Evolutionary conservation across 2,329 filamentous ascomycete genomes (phyloP), one percentile per base, ranked within the genome.

Genomic region (Trichoderma endophyticum): DNA sequence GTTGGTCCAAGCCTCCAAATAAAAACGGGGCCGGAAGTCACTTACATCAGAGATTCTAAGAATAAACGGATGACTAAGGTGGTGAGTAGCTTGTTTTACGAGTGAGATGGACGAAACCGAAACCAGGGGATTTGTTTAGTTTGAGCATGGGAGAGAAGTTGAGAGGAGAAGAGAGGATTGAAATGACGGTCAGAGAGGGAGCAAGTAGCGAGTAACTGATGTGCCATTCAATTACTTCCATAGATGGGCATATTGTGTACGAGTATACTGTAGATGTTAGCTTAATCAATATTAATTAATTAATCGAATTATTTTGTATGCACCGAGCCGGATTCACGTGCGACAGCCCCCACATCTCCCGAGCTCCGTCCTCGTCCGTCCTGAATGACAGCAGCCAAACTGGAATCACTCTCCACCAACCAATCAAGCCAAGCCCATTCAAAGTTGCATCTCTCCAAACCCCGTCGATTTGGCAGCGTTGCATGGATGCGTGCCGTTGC

Each of bases 41-140:
- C n/a, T 54, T 54, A 12, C 5, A 21, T 24, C 15, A 30, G 18
- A 51, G 28, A 59, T 34, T 66, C 66, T 69, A 69, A 69, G 66
- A 69, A 69, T 69, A 69, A 60, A 24, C 56, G 39, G 56, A 36
- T 69, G 66, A 69, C 66, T 69, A 69, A 69, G 56, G 34, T 26
- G n/a, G 21, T 36, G 11, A 21, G 57, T 67, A 59, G 64, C 24
- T 36, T 59, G 64, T 43, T 67, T 59, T n/a, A 11, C 14, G 26
- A 18, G 43, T 48, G 43, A 48, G 43, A 51, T 21, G 43, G 43
- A 8, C 43, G 43, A 21, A 21, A 51, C 15, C 14, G 30, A 24
- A 54, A 54, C 48, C 48, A 51, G 28, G 28, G 56, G 56, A 6
- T 8, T 18, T 15, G 15, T 32, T 12, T 12, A 18, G n/a, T 5